Base-by-base conservation (phyloP, 768 basidiomycete genomes). In the Trametes villosa region DNA sequence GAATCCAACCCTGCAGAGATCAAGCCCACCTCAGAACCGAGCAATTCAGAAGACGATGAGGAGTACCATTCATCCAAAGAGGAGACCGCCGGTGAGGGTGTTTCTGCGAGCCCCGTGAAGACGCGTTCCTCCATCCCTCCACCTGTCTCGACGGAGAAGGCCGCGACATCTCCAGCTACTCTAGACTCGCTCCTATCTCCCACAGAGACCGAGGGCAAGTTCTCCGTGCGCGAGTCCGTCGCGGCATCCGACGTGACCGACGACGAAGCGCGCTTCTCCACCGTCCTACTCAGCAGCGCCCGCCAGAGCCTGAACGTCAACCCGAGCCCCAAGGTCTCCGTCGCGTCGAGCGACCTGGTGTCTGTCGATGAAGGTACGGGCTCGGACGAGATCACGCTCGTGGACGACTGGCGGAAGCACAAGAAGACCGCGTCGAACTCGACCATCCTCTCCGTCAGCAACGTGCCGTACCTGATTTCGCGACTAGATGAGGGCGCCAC, bases 231-330 rank as follows among this genome's bases (percentile, higher is more conserved):
- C 9, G 75, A 75, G 53, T 87, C 85, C 22, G 69, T 82, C 27
- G 79, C 83, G 4, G 81, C 81, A 51, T 81, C 86, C 18, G 88
- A 88, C 64, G 82, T 87, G 66, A 88, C 87, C 63, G 87, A 90
- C 63, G 78, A 81, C 67, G 75, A 79, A 50, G 66, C 77, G 1
- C 79, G 75, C 18, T 86, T 86, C 63, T 85, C 83, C 0, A 84
- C 78, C 13, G 78, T 86, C 38, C 68, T 81, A 2, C 77, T 84
- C 41, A 71, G n/a, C n/a, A n/a, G 66, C 54, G 73, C 74, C 48
- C 73, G 73, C 36, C 70, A 70, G 54, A 79, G 74, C 53, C 54
- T 76, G 63, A 65, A 64, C 65, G 67, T 68, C 60, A 75, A 70
- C 4, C 59, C 66, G 18, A 58, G 60, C 47, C 66, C 70, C 56